Evolutionary conservation across 768 basidiomycete species (phyloP).

Genomic region (Hebeloma cylindrosporum): DNA sequence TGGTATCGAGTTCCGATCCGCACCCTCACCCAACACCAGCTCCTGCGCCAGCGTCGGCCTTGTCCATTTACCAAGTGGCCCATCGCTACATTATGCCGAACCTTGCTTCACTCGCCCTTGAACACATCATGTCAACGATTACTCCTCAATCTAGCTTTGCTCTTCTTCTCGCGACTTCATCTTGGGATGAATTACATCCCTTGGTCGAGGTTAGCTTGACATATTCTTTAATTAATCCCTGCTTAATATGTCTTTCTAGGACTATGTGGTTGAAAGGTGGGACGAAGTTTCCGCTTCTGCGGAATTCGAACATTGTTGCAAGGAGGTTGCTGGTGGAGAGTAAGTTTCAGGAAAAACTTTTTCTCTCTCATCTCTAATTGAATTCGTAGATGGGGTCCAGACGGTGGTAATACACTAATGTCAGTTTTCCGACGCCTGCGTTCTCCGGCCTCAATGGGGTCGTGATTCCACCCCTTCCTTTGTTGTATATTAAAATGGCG

Average conservation of each 20-base stretch:
- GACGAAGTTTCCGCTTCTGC: slow-evolving; percentile 61
- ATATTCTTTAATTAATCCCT: slow-evolving; percentile 6
- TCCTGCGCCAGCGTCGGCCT: slow-evolving; percentile 66
- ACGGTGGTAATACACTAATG: slow-evolving; percentile 69
- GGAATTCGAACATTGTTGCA: slow-evolving; percentile 69
- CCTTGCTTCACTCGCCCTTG: slow-evolving; percentile 64
- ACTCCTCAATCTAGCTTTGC: slow-evolving; percentile 67
- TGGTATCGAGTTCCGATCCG: slow-evolving; percentile 52
- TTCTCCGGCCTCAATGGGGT: slow-evolving; percentile 44
- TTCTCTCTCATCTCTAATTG: not conserved
- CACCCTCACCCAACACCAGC: slow-evolving; percentile 67
- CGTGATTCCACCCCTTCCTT: slow-evolving; percentile 9
- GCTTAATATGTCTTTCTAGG: slow-evolving; percentile 35
- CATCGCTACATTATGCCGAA: slow-evolving; percentile 72
- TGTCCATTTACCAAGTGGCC: slow-evolving; percentile 75
- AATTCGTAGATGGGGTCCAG: slow-evolving; percentile 59
- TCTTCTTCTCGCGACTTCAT: slow-evolving; percentile 62
- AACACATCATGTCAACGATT: slow-evolving; percentile 71
- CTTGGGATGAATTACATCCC: slow-evolving; percentile 63
- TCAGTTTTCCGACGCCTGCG: slow-evolving; percentile 65
- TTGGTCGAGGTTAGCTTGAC: slow-evolving; percentile 54
- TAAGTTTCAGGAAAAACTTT: slow-evolving; percentile 43
- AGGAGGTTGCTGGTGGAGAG: slow-evolving; percentile 75
- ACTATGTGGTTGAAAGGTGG: slow-evolving; percentile 79
- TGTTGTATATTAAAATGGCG: no score